Evolutionary conservation across 495 filamentous ascomycete species (phyloP), one percentile per base, ranked within the genome.

Genomic region (Margaritispora aquatica): DNA sequence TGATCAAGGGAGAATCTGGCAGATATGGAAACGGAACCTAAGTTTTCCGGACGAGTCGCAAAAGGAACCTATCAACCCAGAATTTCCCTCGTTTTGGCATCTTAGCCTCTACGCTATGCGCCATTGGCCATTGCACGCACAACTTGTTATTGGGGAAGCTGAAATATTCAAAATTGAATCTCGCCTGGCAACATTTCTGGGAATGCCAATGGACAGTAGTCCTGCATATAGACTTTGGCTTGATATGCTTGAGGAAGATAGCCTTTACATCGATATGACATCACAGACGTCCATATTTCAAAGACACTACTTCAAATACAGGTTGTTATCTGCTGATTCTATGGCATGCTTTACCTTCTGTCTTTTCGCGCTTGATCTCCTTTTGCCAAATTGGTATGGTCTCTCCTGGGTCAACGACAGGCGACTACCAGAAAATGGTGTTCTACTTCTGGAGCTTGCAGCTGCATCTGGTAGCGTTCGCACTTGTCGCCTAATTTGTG

Each of bases 301-400:
- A 13, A 31, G 7, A 17, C 19, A 20, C 10, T 10, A 29, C 34
- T 3, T 53, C 24, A 23, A 51, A 23, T 26, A 19, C 9, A 31
- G 23, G 24, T 51, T 47, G 0, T 22, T 63, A 11, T 5, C 23
- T 20, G 2, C 63, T 17, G 51, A 65, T 22, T 11, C 24, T 19
- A 24, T 24, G 1, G 29, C 57, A 2, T 2, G 31, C 51, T 70
- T 66, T 24, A 58, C 67, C 11, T 65, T 69, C 27, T 74, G 69
- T 38, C 51, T 54, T 21, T 69, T 72, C 36, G 55, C 60, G 5
- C 55, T 71, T 47, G 59, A 62, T 50, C 47, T 34, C 23, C 47
- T 68, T 31, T 46, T 74, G 17, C 61, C 58, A 10, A 67, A 69
- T 36, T 71, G 69, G 72, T 71, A 67, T 68, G 34, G 64, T 13